phyloP scores from a whole-genome alignment of 2,329 filamentous ascomycete genomes.

The Colletotrichum spinosum region DNA sequence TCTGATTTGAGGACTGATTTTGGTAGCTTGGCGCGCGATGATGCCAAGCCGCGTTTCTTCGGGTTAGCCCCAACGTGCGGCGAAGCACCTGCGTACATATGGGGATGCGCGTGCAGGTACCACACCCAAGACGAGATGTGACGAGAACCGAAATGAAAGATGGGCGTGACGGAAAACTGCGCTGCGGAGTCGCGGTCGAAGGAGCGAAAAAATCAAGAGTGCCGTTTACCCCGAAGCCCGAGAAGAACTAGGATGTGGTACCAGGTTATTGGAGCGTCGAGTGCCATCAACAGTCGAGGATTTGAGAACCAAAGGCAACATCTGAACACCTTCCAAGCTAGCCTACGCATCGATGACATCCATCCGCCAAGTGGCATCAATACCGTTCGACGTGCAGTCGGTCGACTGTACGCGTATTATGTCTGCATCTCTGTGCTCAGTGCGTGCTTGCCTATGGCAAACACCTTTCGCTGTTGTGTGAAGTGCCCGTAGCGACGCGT shows the following conservation, averaged over 20 bases:
- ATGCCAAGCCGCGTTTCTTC: conserved; percentile 28
- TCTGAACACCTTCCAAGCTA: too few relatives aligned
- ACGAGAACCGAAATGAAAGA: conserved; percentile 9
- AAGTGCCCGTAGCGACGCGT: conserved; percentile 7
- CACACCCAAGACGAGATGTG: conserved; percentile 8
- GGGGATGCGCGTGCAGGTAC: conserved; percentile 3
- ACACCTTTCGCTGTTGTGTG: neutral
- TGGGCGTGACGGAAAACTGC: conserved; percentile 21
- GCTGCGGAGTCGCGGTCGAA: conserved; percentile 22
- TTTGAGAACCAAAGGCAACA: conserved; percentile 2
- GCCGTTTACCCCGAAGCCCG: conserved; percentile 26
- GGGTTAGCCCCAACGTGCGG: conserved; percentile 12
- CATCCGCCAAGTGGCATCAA: too few relatives aligned
- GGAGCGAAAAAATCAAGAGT: conserved; percentile 1
- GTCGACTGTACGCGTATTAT: too few relatives aligned
- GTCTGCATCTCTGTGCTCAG: too few relatives aligned
- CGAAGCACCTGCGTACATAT: conserved; percentile 11
- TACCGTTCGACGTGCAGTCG: too few relatives aligned
- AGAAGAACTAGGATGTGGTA: conserved; percentile 12
- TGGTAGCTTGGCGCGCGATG: conserved; percentile 9
- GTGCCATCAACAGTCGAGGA: neutral
- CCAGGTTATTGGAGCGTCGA: conserved; percentile 29
- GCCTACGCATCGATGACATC: too few relatives aligned
- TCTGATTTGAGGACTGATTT: conserved; percentile 8
- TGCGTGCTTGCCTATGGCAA: too few relatives aligned